Evolutionary conservation across 1,139 yeast species (phyloP).

Genomic region (Diutina catenulata): DNA sequence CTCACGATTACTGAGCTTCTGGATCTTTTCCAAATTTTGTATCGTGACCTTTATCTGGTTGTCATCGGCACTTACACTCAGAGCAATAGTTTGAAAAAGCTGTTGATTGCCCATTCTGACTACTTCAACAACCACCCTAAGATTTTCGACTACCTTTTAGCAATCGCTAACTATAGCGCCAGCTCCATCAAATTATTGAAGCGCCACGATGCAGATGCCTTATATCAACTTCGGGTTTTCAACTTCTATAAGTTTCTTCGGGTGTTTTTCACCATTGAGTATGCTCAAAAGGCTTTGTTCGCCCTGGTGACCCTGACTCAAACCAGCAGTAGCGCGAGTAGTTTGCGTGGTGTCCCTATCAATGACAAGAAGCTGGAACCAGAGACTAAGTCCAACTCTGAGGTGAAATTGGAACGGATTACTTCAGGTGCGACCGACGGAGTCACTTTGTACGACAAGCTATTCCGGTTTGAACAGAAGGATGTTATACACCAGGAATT

Average conservation of each 20-base stretch:
- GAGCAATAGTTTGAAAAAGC: slow-evolving; percentile 28
- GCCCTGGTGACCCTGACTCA: slow-evolving; percentile 11
- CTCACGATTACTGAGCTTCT: slow-evolving; percentile 25
- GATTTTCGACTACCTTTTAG: slow-evolving; percentile 28
- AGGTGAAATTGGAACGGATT: background rate
- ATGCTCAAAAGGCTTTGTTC: slow-evolving; percentile 23
- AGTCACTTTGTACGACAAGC: slow-evolving; percentile 24
- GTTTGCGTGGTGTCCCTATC: too few relatives aligned
- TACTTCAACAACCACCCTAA: slow-evolving; percentile 21
- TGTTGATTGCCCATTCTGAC: slow-evolving; percentile 20
- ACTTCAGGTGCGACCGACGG: slow-evolving; percentile 16
- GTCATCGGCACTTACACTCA: slow-evolving; percentile 24
- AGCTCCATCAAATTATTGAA: slow-evolving; percentile 28
- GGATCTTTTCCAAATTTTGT: slow-evolving; percentile 21
- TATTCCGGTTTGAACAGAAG: slow-evolving; percentile 27
- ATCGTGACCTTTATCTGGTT: slow-evolving; percentile 27
- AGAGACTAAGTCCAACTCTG: too few relatives aligned
- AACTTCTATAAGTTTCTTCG: slow-evolving; percentile 29
- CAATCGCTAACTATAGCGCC: slow-evolving; percentile 32
- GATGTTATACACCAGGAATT: slow-evolving; percentile 28
- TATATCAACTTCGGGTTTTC: slow-evolving; percentile 28
- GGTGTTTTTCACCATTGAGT: slow-evolving; percentile 22
- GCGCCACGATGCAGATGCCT: slow-evolving; percentile 26
- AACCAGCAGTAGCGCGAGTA: too few relatives aligned
- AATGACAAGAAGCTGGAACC: too few relatives aligned